phyloP scores from a whole-genome alignment of 768 basidiomycete genomes.

The Psilocybe cyanescens region DNA sequence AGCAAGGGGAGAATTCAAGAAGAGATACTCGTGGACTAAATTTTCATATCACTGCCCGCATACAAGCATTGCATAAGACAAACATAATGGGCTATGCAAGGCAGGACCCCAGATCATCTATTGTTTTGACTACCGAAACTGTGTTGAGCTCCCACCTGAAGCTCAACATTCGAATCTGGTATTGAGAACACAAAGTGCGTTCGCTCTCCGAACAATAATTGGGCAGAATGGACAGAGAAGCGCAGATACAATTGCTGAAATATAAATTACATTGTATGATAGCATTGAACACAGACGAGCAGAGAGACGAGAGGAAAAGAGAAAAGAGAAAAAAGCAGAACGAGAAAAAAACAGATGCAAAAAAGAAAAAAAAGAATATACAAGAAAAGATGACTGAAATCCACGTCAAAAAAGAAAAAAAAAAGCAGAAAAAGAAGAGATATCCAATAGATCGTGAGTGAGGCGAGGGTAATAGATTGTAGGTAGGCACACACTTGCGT shows the following conservation, averaged over 20 bases:
- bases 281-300: constrained; percentile 4
- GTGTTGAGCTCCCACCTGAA: too few species aligned
- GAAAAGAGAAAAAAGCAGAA: neutral
- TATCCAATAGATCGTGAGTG: neutral
- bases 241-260: neutral
- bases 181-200: too few species aligned
- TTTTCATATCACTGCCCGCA: too few species aligned
- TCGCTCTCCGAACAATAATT: too few species aligned
- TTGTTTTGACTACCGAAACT: too few species aligned
- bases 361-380: neutral
- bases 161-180: too few species aligned
- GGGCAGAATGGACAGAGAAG: too few species aligned
- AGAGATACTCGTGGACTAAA: too few species aligned
- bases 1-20: too few species aligned
- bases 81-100: too few species aligned
- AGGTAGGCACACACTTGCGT: neutral
- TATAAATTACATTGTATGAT: constrained; percentile 4
- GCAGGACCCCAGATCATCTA: too few species aligned
- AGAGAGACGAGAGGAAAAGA: neutral
- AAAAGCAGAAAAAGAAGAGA: neutral
- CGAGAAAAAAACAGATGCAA: constrained; percentile 2
- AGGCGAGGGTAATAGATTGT: neutral
- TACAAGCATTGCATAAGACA: too few species aligned
- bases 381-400: neutral
- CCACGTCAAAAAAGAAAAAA: neutral